Percentiles rank a stretch among this genome's conserved stretches.
Evolutionary conservation across 1,284 basidiomycete genomes (phyloP).

Genomic region (Austroboletus novae-zelandiae): DNA sequence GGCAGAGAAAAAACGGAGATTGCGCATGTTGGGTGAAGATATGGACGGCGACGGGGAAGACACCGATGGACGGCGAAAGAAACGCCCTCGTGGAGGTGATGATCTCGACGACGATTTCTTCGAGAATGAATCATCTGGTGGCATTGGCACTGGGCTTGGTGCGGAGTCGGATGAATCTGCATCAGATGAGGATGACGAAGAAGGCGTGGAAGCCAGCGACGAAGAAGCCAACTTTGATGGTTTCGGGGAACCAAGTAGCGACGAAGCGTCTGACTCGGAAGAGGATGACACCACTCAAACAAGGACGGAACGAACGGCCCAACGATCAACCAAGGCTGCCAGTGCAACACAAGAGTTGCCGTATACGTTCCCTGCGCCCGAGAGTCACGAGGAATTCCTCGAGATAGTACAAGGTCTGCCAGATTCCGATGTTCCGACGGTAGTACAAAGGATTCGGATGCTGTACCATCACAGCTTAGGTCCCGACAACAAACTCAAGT

Average conservation of each 20-base stretch:
- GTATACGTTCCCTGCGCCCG: constrained; percentile 90
- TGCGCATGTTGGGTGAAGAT: constrained; percentile 86
- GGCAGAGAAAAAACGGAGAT: constrained; percentile 77
- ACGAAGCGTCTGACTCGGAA: constrained; percentile 33
- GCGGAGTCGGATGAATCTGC: constrained; percentile 26
- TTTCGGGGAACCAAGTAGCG: constrained; percentile 36
- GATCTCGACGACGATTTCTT: constrained; percentile 92
- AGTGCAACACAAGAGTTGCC: constrained; percentile 64
- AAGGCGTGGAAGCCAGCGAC: constrained; percentile 54
- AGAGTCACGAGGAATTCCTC: constrained; percentile 85
- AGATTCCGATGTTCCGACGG: constrained; percentile 74
- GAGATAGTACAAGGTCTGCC: constrained; percentile 72
- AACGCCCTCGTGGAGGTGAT: constrained; percentile 64
- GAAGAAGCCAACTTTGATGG: constrained; percentile 38
- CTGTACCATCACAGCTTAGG: constrained; percentile 90
- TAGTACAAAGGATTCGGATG: constrained; percentile 89
- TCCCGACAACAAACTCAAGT: constrained; percentile 88
- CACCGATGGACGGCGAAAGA: constrained; percentile 36
- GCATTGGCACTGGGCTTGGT: constrained; percentile 52
- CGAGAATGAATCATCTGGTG: constrained; percentile 48
- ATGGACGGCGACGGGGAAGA: constrained; percentile 59
- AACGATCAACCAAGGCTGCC: constrained; percentile 32
- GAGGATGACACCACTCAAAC: constrained; percentile 46
- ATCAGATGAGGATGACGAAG: constrained; percentile 28
- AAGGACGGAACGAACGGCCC: constrained; percentile 27